Base-by-base conservation (phyloP, 2,329 filamentous ascomycete genomes). In the Podosphaera xanthii region DNA sequence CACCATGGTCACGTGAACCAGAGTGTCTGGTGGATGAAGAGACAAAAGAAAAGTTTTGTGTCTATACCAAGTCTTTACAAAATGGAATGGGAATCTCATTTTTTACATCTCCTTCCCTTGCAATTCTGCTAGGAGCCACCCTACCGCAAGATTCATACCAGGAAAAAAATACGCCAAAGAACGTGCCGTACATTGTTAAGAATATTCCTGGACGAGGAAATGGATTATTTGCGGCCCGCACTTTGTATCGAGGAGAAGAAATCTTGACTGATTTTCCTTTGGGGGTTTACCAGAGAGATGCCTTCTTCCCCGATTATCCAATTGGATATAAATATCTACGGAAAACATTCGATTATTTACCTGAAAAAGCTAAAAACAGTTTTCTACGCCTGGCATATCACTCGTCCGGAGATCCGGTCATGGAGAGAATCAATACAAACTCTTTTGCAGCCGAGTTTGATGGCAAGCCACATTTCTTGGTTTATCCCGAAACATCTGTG, bases 381-480 rank as follows among this genome's bases (percentile, higher is more conserved):
- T 61, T 67, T n/a, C 33, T 66, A 49, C 59, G 59, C 2, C 64
- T 61, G 54, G 63, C 62, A 5, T 58, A 61, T 6, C 60, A 65
- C 60, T 58, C 59, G 14, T 57, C 57, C 4, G 65, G 65, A 42
- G 62, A 67, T 60, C 58, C 59, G 4, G 59, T 66, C 34, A 67
- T 67, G 64, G 66, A 67, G 58, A 63, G 65, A 22, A 63, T 67
- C 9, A 66, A 67, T 56, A 66, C 64, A 5, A 67, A 67, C 63
- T 61, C 65, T 1, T 67, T 66, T 58, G 60, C 64, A 30, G 66
- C 65, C 6, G 63, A 65, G 3, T 65, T 67, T 62, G 63, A 65
- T 33, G 65, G 62, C 9, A 56, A 30, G 12, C 56, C 60, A 14
- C 66, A 67, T 58, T 67, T 67, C 44, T 52, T 66, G 2, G 10